Base-by-base conservation (phyloP, 1,284 basidiomycete genomes). In the Ustanciosporium gigantosporum region DNA sequence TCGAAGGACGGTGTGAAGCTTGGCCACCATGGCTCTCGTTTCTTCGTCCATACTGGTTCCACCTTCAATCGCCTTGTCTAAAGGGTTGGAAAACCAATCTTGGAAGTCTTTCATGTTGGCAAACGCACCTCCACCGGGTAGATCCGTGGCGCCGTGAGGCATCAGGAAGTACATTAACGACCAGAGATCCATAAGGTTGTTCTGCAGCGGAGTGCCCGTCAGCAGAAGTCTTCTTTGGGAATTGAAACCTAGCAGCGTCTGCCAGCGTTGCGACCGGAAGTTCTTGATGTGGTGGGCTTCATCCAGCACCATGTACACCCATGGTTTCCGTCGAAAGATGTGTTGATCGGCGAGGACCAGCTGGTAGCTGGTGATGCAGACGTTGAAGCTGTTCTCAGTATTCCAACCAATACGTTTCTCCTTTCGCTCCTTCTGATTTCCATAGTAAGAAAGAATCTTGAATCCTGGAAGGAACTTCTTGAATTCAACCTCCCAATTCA, bases 231-330 rank as follows among this genome's bases (percentile, higher is more conserved):
- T 85, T 23, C 90, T 85, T 70, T 90, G 88, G 4, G 91, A 90
- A 41, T 90, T 87, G 81, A 96, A 95, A 82, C 91, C 89, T n/a
- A 96, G 82, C 23, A 97, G 79, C 13, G 88, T 92, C 75, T 92
- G 91, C 93, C 93, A 96, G 37, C 93, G 85, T 79, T 96, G 91
- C 1, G 89, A 91, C 66, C 88, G 88, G 81, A 95, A 96, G 80
- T 96, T 97, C 81, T 96, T 96, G 85, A 97, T 95, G 85, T 96
- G 94, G 76, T 97, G 92, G 7, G 92, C 93, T 80, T 96, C 93
- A 78, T 95, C 92, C 11, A 96, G 84, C 59, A 96, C 87, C 86
- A 96, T 89, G 76, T 96, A 96, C 75, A 91, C 90, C 93, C 93
- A 96, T 37, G 86, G 83, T 79, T 94, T 95, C 43, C 93, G 87